Evolutionary conservation across 1,139 yeast species (phyloP).

Genomic region (Blastobotrys indianensis): DNA sequence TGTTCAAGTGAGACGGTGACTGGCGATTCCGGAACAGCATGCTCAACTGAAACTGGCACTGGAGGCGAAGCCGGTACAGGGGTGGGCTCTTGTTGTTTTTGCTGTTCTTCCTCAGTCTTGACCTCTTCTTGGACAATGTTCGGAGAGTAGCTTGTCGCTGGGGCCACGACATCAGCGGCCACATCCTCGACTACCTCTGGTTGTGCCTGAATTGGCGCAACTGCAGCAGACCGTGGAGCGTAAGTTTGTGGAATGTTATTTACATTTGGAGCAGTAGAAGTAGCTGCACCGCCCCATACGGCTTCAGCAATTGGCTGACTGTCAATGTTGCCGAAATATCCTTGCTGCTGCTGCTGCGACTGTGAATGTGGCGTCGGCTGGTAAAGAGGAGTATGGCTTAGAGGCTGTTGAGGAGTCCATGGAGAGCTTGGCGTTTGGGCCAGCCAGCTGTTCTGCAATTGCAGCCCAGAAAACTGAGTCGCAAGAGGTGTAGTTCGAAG

Average conservation of each 20-base stretch:
- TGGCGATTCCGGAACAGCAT: not conserved
- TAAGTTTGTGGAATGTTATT: not conserved
- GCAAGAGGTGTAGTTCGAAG: slow-evolving; percentile 1
- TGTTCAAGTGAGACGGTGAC: too few species aligned
- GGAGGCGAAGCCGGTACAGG: not conserved
- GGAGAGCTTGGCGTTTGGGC: slow-evolving; percentile 4
- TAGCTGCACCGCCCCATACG: not conserved
- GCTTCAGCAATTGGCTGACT: not conserved
- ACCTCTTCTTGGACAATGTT: not conserved
- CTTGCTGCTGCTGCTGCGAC: not conserved
- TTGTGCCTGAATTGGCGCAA: not conserved
- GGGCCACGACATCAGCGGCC: not conserved
- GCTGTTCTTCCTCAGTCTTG: not conserved
- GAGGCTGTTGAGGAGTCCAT: slow-evolving; percentile 1
- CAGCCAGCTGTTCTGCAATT: slow-evolving; percentile 2
- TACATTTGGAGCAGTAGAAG: not conserved
- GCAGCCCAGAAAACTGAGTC: slow-evolving; percentile 11
- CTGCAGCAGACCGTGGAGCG: not conserved
- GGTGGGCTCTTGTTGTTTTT: too few species aligned
- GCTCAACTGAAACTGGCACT: not conserved
- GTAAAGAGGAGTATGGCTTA: not conserved
- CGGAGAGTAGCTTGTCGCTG: not conserved
- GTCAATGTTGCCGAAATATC: slow-evolving; percentile 1
- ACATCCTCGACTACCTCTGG: not conserved
- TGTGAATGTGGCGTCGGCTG: not conserved